Conservation (phyloP, 768 basidiomycete species). For the Tulasnella sp. region DNA sequence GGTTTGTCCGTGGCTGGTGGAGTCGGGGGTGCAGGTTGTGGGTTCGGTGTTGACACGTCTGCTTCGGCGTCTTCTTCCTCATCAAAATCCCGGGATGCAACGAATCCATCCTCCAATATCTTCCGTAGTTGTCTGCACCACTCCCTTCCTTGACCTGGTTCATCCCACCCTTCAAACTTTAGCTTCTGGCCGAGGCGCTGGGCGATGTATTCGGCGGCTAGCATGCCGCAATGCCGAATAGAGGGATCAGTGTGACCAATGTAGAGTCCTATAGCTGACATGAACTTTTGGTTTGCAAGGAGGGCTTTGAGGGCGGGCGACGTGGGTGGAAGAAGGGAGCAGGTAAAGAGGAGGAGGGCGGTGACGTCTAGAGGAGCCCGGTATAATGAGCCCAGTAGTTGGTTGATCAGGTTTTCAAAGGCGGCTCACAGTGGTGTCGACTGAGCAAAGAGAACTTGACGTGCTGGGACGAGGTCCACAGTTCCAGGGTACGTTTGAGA, state of each 20-base stretch:
- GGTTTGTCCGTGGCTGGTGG: slow-evolving; percentile 6
- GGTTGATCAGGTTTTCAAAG: not conserved
- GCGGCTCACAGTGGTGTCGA: slow-evolving; percentile 61
- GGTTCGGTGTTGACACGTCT: slow-evolving; percentile 20
- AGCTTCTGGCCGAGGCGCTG: slow-evolving; percentile 54
- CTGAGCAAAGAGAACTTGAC: slow-evolving; percentile 70
- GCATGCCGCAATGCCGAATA: slow-evolving; percentile 85
- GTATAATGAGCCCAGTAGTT: slow-evolving; percentile 3
- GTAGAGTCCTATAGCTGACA: slow-evolving; percentile 63
- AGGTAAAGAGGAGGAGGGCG: slow-evolving; percentile 53
- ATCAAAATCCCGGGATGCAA: not conserved
- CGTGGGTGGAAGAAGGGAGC: slow-evolving; percentile 51
- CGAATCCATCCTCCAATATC: slow-evolving; percentile 23
- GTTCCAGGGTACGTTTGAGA: slow-evolving; percentile 37
- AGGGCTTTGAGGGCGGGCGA: slow-evolving; percentile 43
- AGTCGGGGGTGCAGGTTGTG: not conserved
- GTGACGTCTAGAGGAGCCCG: slow-evolving; percentile 52
- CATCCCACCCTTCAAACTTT: slow-evolving; percentile 79
- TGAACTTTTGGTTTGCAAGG: slow-evolving; percentile 51
- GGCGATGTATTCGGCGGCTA: slow-evolving; percentile 77
- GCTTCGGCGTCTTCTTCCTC: slow-evolving; percentile 45
- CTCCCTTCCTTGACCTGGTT: slow-evolving; percentile 51
- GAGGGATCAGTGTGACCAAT: slow-evolving; percentile 67
- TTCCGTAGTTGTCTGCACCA: slow-evolving; percentile 59
- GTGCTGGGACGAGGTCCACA: slow-evolving; percentile 72